A percentile compares a stretch with the other conserved stretches of the same genome.
phyloP scores from a whole-genome alignment of 352 stramenopile genomes.

The Phytophthora pseudosyringae region DNA sequence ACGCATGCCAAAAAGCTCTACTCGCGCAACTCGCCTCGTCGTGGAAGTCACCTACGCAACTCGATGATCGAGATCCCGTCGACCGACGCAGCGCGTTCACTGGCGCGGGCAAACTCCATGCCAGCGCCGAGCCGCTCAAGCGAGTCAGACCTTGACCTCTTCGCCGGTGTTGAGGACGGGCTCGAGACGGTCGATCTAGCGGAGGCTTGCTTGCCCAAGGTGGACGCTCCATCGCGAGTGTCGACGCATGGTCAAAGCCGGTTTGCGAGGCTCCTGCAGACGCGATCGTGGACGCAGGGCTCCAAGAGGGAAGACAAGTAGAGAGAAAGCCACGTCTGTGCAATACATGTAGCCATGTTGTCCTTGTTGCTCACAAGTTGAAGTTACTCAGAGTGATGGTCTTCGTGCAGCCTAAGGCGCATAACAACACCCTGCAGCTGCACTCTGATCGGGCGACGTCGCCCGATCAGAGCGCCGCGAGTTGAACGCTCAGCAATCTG shows the following conservation, averaged over 20 bases:
- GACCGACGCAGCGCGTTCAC: neutral
- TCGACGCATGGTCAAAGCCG: neutral
- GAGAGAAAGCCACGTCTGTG: neutral
- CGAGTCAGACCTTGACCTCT: constrained; percentile 23
- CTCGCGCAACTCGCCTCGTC: neutral
- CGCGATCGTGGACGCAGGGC: constrained; percentile 8
- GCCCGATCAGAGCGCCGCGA: neutral
- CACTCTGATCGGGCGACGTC: neutral
- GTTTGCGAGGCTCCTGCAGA: neutral
- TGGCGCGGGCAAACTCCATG: constrained; percentile 23
- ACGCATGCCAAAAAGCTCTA: constrained; percentile 2
- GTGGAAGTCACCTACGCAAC: constrained; percentile 5
- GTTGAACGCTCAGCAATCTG: constrained; percentile 11
- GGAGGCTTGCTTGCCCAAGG: constrained; percentile 7
- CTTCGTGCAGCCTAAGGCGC: neutral
- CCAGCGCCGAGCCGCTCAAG: constrained; percentile 13
- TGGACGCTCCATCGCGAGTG: neutral
- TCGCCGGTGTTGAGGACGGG: constrained; percentile 3
- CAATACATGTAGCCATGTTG: constrained; percentile 15
- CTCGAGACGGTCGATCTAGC: neutral
- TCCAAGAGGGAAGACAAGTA: constrained; percentile 7
- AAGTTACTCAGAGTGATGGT: constrained; percentile 30
- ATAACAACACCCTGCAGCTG: neutral
- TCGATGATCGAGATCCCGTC: constrained; percentile 20
- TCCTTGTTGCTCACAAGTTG: constrained; percentile 7